These are phyloP conservation scores for Amniculicola lignicola DNA, from an alignment of 495 filamentous ascomycete genomes.

Conservation along the genomic window DNA sequence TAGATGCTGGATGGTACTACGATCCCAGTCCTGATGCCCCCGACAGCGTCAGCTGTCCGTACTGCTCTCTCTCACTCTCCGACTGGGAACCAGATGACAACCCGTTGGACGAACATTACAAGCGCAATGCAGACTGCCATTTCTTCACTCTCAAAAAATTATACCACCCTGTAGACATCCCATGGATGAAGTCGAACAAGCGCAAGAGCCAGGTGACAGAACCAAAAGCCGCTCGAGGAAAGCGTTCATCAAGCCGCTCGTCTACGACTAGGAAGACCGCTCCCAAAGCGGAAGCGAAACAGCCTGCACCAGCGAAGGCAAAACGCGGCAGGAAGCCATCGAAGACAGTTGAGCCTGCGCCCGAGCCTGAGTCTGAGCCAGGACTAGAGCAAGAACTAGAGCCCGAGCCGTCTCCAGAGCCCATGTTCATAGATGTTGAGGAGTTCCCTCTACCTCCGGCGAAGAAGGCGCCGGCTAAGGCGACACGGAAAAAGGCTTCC, in stretches of 20 bases:
- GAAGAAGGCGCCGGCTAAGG: too few species aligned
- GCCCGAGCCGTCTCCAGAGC: too few species aligned
- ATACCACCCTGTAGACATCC: slow-evolving; percentile 40
- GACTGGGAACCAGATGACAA: slow-evolving; percentile 91
- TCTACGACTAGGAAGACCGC: neutral
- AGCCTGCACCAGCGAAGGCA: neutral
- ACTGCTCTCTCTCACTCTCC: slow-evolving; percentile 81
- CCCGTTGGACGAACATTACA: slow-evolving; percentile 82
- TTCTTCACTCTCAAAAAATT: slow-evolving; percentile 65
- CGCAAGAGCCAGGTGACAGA: slow-evolving; percentile 46
- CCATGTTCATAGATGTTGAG: too few species aligned
- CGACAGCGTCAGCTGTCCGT: slow-evolving; percentile 83
- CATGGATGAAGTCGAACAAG: slow-evolving; percentile 12
- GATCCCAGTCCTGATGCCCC: slow-evolving; percentile 74
- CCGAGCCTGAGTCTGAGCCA: too few species aligned
- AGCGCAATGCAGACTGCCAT: slow-evolving; percentile 67
- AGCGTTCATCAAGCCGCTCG: slow-evolving; percentile 29
- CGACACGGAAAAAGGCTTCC: too few species aligned
- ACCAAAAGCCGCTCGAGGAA: slow-evolving; percentile 49
- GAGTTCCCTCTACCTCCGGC: too few species aligned
- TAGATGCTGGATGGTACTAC: slow-evolving; percentile 89
- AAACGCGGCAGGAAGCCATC: neutral
- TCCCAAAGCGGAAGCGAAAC: neutral
- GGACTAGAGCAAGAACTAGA: too few species aligned
- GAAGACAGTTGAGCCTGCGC: neutral